A percentile compares a stretch with the other conserved stretches of the same genome.
phyloP scores from a whole-genome alignment of 257 asterid species.

The Solanum dulcamara region DNA sequence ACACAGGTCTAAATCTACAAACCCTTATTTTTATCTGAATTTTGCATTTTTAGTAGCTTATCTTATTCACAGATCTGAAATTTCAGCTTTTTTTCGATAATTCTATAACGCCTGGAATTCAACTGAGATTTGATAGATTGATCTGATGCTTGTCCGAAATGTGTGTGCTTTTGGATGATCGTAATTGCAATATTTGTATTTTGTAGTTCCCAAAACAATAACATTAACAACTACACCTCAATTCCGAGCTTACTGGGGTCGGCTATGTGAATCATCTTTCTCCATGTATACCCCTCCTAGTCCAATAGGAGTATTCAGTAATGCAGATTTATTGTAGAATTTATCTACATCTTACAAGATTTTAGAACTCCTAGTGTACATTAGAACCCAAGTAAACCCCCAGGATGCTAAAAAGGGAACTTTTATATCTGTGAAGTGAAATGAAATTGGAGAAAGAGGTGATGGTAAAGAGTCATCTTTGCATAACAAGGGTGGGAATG shows the following conservation, averaged over 20 bases:
- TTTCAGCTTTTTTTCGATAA: not conserved
- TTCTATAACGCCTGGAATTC: slow-evolving; percentile 3
- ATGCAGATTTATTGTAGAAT: not conserved
- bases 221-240: not conserved
- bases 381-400: not conserved
- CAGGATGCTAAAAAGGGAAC: not conserved
- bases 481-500: not conserved
- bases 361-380: not conserved
- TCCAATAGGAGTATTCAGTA: not conserved
- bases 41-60: slow-evolving; percentile 4
- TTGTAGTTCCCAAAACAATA: not conserved
- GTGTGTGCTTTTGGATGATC: not conserved
- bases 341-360: not conserved
- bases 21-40: slow-evolving; percentile 15
- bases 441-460: not conserved
- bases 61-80: slow-evolving; percentile 19
- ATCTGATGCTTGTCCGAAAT: not conserved
- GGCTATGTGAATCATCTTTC: not conserved
- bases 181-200: not conserved
- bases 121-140: not conserved
- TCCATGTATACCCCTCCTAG: not conserved
- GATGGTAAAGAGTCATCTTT: not conserved
- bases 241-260: not conserved
- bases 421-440: not conserved
- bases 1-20: slow-evolving; percentile 27